A percentile compares a stretch with the other conserved stretches of the same genome.
Conservation (phyloP, 1,284 basidiomycete species). For the Schizophyllum commune region DNA sequence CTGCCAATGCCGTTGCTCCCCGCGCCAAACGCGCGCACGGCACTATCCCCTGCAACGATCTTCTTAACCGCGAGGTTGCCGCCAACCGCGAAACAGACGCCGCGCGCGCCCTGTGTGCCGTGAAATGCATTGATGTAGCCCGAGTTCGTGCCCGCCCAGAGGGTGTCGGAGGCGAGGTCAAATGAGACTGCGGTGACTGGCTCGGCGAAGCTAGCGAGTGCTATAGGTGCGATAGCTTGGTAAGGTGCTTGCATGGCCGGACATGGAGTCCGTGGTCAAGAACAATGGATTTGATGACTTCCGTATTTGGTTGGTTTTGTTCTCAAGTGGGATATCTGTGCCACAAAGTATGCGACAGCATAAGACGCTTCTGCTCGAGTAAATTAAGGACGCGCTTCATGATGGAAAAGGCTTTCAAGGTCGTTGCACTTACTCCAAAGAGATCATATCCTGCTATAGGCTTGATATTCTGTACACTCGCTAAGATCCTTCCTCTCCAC, state of each 20-base stretch:
- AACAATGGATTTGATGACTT: background rate
- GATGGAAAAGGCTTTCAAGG: too few species aligned
- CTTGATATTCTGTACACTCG: too few species aligned
- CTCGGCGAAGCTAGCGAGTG: conserved; percentile 25
- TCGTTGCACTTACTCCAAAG: too few species aligned
- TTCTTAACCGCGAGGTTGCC: conserved; percentile 60
- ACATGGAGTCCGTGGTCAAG: background rate
- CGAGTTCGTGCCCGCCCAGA: conserved; percentile 79
- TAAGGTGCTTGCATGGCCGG: background rate
- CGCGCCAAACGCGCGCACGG: conserved; percentile 57
- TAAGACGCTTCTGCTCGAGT: too few species aligned
- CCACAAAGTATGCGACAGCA: too few species aligned
- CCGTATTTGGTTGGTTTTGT: background rate
- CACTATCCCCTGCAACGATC: conserved; percentile 67
- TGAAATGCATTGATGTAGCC: conserved; percentile 75
- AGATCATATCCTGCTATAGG: too few species aligned
- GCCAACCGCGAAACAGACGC: conserved; percentile 74
- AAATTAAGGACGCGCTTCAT: too few species aligned
- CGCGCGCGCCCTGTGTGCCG: conserved; percentile 56
- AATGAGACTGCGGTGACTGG: conserved; percentile 73
- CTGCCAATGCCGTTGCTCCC: conserved; percentile 58
- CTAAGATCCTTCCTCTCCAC: too few species aligned
- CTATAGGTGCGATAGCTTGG: background rate
- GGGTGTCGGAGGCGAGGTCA: conserved; percentile 83
- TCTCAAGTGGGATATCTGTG: background rate